Percentiles rank a stretch among this genome's conserved stretches.
Conservation (phyloP, 169 alveolate species). For the Plasmodium vivax region DNA sequence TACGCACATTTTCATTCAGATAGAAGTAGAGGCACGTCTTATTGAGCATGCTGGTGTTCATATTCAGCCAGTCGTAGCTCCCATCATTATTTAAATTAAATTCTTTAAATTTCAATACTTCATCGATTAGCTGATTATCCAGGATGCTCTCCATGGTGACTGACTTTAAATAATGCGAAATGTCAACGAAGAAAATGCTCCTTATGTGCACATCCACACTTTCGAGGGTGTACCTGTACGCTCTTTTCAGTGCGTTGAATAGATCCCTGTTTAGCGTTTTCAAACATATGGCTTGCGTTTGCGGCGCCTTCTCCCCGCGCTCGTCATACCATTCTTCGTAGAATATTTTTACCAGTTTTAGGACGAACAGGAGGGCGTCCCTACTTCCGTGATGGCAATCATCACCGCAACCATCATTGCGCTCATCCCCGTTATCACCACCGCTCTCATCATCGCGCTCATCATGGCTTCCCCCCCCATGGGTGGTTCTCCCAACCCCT, state of each 20-base stretch:
- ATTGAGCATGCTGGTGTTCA: conserved; percentile 43
- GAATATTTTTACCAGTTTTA: conserved; percentile 64
- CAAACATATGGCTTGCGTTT: conserved; percentile 51
- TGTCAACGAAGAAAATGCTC: conserved; percentile 71
- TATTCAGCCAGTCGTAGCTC: conserved; percentile 56
- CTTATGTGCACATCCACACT: conserved; percentile 45
- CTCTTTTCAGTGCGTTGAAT: conserved; percentile 37
- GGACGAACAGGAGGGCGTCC: conserved; percentile 9
- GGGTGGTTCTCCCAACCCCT: background rate
- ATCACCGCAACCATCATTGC: background rate
- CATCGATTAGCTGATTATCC: conserved; percentile 58
- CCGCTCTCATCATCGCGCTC: background rate
- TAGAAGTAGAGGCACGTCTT: conserved; percentile 47
- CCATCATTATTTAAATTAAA: conserved; percentile 43
- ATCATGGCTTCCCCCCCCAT: background rate
- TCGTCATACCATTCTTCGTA: conserved; percentile 64
- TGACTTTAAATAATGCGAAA: conserved; percentile 30
- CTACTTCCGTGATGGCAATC: background rate
- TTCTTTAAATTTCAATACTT: conserved; percentile 73
- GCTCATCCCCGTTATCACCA: background rate
- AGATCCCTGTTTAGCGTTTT: conserved; percentile 52
- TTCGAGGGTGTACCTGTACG: conserved; percentile 37
- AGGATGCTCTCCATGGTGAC: conserved; percentile 24
- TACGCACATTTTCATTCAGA: conserved; percentile 45
- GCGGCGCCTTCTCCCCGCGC: background rate